A percentile compares a stretch with the other conserved stretches of the same genome.
Evolutionary conservation across 2,329 filamentous ascomycete species (phyloP).

Genomic region (Neoscytalidium dimidiatum): DNA sequence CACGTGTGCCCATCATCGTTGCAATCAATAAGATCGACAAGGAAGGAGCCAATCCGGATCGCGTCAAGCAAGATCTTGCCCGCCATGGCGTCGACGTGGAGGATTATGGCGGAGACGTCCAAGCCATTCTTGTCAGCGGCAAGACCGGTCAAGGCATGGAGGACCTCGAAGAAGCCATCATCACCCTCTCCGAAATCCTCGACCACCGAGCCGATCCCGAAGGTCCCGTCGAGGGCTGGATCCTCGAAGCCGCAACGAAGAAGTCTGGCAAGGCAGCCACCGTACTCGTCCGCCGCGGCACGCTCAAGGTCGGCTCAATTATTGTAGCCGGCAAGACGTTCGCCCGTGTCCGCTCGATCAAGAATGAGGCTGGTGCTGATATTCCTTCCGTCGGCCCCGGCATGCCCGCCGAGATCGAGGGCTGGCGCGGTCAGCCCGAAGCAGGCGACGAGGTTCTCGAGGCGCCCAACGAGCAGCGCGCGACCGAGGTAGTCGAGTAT

Average conservation of each 20-base stretch:
- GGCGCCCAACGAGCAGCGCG: constrained; percentile 74
- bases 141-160: constrained; percentile 92
- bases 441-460: constrained; percentile 89
- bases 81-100: constrained; percentile 86
- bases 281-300: constrained; percentile 84
- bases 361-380: constrained; percentile 78
- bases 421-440: constrained; percentile 85
- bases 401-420: constrained; percentile 87
- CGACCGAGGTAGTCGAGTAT: constrained; percentile 75
- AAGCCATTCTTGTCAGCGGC: constrained; percentile 87
- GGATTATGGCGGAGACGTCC: constrained; percentile 91
- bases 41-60: constrained; percentile 74
- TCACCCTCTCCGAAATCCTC: constrained; percentile 83
- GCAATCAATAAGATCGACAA: constrained; percentile 98
- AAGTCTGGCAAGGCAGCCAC: constrained; percentile 82
- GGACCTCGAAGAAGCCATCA: constrained; percentile 86
- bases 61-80: constrained; percentile 85
- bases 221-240: constrained; percentile 85
- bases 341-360: constrained; percentile 79
- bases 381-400: constrained; percentile 78
- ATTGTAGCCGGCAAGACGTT: constrained; percentile 88
- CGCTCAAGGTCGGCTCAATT: constrained; percentile 75
- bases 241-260: constrained; percentile 90
- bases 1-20: constrained; percentile 92
- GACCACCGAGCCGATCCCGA: constrained; percentile 81